Conservation (phyloP, 2,329 filamentous ascomycete species). For the Sporothrix inflata region DNA sequence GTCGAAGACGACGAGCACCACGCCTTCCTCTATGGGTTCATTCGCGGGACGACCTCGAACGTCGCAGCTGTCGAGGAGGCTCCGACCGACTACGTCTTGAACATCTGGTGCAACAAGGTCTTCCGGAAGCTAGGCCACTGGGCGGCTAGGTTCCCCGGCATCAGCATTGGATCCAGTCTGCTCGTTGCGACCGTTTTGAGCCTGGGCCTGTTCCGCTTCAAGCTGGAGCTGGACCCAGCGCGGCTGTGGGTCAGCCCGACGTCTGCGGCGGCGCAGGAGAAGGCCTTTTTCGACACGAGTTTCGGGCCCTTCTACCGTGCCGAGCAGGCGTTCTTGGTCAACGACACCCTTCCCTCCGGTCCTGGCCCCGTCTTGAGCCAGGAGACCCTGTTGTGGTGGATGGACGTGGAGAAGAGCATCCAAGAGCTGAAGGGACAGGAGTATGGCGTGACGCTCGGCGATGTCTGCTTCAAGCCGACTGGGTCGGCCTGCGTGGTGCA, state of each 20-base stretch:
- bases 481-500: slow-evolving; percentile 90
- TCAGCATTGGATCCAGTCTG: slow-evolving; percentile 79
- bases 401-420: slow-evolving; percentile 81
- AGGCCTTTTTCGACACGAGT: slow-evolving; percentile 87
- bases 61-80: slow-evolving; percentile 46
- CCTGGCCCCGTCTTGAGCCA: slow-evolving; percentile 81
- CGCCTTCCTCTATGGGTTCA: slow-evolving; percentile 39
- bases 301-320: slow-evolving; percentile 97
- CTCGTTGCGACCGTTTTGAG: slow-evolving; percentile 77
- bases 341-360: slow-evolving; percentile 69
- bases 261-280: slow-evolving; percentile 88
- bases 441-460: slow-evolving; percentile 70
- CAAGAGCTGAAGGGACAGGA: slow-evolving; percentile 70
- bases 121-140: slow-evolving; percentile 80
- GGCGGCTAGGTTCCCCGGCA: slow-evolving; percentile 80
- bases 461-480: slow-evolving; percentile 93
- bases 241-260: slow-evolving; percentile 95
- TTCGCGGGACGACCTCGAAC: slow-evolving; percentile 4
- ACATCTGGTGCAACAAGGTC: slow-evolving; percentile 76
- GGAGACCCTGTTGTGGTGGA: slow-evolving; percentile 92
- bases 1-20: slow-evolving; percentile 73
- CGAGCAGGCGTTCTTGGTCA: slow-evolving; percentile 91
- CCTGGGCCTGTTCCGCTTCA: slow-evolving; percentile 83
- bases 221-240: slow-evolving; percentile 88
- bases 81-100: slow-evolving; percentile 78